Conservation (phyloP, 208 protist genomes). For the Trypanosomatidae sp. region DNA sequence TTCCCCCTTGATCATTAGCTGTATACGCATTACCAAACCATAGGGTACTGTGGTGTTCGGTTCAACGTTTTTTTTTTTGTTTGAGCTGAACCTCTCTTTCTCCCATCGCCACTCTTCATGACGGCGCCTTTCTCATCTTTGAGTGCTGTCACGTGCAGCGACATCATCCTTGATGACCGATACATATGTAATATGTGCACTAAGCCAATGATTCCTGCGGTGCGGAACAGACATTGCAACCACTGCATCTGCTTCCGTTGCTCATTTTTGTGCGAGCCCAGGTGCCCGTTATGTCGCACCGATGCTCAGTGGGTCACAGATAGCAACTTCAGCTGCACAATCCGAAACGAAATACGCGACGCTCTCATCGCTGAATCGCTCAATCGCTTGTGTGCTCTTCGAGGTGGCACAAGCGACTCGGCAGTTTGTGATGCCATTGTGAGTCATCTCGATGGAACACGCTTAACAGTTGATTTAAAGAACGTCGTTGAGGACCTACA, state of each 20-base stretch:
- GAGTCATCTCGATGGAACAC: conserved; percentile 3
- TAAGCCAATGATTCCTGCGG: conserved; percentile 11
- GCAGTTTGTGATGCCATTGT: background rate
- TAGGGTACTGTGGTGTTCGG: background rate
- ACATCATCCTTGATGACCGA: conserved; percentile 8
- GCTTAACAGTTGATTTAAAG: background rate
- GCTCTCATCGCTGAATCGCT: conserved; percentile 8
- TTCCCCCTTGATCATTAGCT: too few relatives aligned
- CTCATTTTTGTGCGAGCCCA: conserved; percentile 2
- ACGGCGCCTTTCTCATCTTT: background rate
- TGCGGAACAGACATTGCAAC: conserved; percentile 6
- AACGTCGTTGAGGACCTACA: background rate
- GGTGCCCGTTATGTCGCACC: conserved; percentile 4
- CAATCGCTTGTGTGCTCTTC: background rate
- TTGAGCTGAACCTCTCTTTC: background rate
- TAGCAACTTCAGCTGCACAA: conserved; percentile 8
- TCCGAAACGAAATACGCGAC: conserved; percentile 1
- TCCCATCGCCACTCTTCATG: background rate
- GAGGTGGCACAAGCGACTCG: background rate
- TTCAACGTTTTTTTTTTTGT: background rate
- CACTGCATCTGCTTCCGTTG: conserved; percentile 13
- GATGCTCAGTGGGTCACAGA: conserved; percentile 11
- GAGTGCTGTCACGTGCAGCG: background rate
- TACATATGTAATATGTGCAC: conserved; percentile 6
- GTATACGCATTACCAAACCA: background rate